Base-by-base conservation (phyloP, 2,329 filamentous ascomycete species). In the Fusarium humuli region DNA sequence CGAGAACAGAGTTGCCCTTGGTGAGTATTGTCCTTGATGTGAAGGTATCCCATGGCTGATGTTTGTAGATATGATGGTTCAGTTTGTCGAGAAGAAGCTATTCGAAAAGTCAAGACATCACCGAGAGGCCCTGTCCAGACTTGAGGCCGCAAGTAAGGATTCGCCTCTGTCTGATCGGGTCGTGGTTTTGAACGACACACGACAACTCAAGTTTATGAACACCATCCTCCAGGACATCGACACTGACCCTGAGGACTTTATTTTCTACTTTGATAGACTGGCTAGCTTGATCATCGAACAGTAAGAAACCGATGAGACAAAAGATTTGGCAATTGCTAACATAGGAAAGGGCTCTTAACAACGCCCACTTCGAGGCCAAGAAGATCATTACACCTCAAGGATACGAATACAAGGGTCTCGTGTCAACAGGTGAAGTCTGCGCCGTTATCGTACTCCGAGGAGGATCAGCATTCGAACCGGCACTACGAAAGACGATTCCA, bases 211-310 rank as follows among this genome's bases (percentile, higher is more conserved):
- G 60, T 94, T 90, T 48, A 97, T 99, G 88, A 94, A 93, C 78
- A 98, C 94, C 0, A 92, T 98, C 60, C 88, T 99, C 42, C 91
- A 97, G 76, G 88, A 96, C 73, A 91, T 92, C 20, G 87, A 90
- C 49, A 95, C 94, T 0, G 84, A 87, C 9, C 87, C 93, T 44
- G 95, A 97, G 77, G 94, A 98, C 74, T 98, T 98, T 78, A 93
- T 97, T 67, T 98, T 98, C 81, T 98, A 98, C 81, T 98, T 98
- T 79, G 94, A 99, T 80, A 89, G 96, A 40, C 84, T 98, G 40
- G 90, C 93, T 3, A 89, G 92, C n/a, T 84, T 98, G 55, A 85
- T 98, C 27, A 88, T 98, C 48, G 95, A 98, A 79, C 84, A 90
- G 88, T 91, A 80, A 66, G 65, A 86, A 3, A 37, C 7, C 6